Evolutionary conservation across 805 yeast genomes (phyloP).

Genomic region (Jamesozyma gamospora): DNA sequence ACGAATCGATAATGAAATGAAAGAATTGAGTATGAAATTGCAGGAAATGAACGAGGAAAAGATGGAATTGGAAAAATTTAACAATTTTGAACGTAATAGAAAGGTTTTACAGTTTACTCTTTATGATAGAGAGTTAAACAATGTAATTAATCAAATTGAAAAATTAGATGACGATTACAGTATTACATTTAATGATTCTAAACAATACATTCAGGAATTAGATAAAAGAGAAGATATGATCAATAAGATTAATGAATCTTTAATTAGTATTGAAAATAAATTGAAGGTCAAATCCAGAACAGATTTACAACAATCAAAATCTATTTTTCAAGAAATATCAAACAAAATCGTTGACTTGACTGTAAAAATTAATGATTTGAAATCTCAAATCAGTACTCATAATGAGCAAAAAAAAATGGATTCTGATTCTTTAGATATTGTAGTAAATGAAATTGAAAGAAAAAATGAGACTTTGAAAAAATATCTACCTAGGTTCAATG

Average conservation of each 20-base stretch:
- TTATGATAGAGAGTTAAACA: slow-evolving; percentile 64
- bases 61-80: slow-evolving; percentile 61
- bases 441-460: slow-evolving; percentile 25
- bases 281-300: slow-evolving; percentile 40
- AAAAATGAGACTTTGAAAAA: slow-evolving; percentile 32
- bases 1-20: slow-evolving; percentile 64
- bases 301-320: slow-evolving; percentile 46
- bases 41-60: slow-evolving; percentile 75
- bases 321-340: slow-evolving; percentile 41
- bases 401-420: slow-evolving; percentile 26
- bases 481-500: slow-evolving; percentile 34
- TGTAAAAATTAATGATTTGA: slow-evolving; percentile 37
- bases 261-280: slow-evolving; percentile 39
- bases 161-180: slow-evolving; percentile 49
- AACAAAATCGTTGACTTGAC: slow-evolving; percentile 40
- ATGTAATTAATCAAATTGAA: slow-evolving; percentile 51
- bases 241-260: slow-evolving; percentile 35
- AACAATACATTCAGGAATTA: slow-evolving; percentile 43
- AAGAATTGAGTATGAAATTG: slow-evolving; percentile 59
- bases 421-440: slow-evolving; percentile 17
- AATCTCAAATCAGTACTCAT: slow-evolving; percentile 28
- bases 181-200: slow-evolving; percentile 41
- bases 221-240: slow-evolving; percentile 51
- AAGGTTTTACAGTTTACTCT: slow-evolving; percentile 66
- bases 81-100: slow-evolving; percentile 53